Percentiles rank a stretch among this genome's conserved stretches.
phyloP scores from a whole-genome alignment of 2,329 filamentous ascomycete species.

The Ceratocystis colombiana region DNA sequence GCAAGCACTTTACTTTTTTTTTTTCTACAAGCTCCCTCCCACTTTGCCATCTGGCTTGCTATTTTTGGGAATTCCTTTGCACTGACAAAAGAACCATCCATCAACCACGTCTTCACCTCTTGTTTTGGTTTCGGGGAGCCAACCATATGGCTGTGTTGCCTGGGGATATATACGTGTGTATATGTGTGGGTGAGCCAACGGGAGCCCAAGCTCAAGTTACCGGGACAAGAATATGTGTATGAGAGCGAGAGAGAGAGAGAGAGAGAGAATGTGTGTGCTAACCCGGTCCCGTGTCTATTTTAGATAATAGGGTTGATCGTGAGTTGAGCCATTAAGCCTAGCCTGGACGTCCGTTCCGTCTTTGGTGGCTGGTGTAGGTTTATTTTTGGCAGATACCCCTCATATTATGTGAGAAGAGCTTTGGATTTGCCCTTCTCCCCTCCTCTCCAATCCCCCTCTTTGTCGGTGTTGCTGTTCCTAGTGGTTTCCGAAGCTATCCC shows the following conservation, averaged over 20 bases:
- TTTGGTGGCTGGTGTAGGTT: background rate
- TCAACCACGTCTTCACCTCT: background rate
- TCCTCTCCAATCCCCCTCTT: background rate
- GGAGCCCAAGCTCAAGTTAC: background rate
- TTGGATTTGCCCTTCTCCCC: background rate
- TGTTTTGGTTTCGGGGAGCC: background rate
- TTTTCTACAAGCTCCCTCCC: background rate
- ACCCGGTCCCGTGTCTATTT: too few species aligned
- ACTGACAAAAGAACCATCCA: conserved; percentile 8
- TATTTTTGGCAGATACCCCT: background rate
- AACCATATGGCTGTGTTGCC: too few species aligned
- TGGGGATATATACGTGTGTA: too few species aligned
- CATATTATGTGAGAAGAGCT: background rate
- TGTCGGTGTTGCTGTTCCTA: background rate
- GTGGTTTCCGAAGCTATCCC: background rate
- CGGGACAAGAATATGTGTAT: background rate
- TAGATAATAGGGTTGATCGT: too few species aligned
- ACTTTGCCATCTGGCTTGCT: background rate
- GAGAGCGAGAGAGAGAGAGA: background rate
- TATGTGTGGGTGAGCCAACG: background rate
- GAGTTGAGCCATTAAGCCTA: too few species aligned
- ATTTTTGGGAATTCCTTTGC: conserved; percentile 12
- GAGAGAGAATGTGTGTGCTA: background rate
- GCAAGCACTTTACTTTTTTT: background rate
- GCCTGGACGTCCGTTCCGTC: too few species aligned